Base-by-base conservation (phyloP, 106 monocot genomes). In the Dactylorhiza incarnata region DNA sequence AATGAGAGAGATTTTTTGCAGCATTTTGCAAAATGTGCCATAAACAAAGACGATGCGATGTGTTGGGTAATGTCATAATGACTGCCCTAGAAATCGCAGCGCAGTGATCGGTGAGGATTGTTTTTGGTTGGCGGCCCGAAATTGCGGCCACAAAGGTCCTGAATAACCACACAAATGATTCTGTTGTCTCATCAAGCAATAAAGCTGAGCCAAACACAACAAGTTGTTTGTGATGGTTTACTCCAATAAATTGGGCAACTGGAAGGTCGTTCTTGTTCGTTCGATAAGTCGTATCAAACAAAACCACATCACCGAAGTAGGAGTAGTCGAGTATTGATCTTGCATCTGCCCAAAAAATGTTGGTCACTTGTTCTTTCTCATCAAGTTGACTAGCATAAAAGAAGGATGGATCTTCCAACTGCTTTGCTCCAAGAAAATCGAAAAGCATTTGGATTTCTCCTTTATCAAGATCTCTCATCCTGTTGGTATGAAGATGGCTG, bases 81-180 rank as follows among this genome's bases (percentile, higher is more conserved):
- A 84, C 55, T 14, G 86, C 81, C 22, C 72, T 75, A 26, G 66
- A 26, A 29, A 88, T 78, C 25, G 76, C 81, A 37, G 58, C 56
- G 73, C 73, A 79, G 5, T 77, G 71, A 68, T 89, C 87, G 16
- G 87, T 87, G 52, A 89, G 74, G 17, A 93, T 78, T 43, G 80
- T 79, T 54, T 68, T 86, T 26, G 89, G 89, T 52, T 84, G 78
- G 66, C 80, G 73, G 44, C 81, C 87, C 52, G 72, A 81, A 85
- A 93, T 86, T 43, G 83, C 81, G 68, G 71, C 26, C 71, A 84
- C 67, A 76, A 87, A 93, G 1, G 84, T 84, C 47, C 73, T 79
- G 72, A 93, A 88, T 72, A 90, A 73, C 93, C 93, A 93, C 29
- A 76, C 49, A 76, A 93, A 88, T 37, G 86, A 83, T 76, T 88